Evolutionary conservation across 139 green algal species (phyloP), one percentile per base, ranked within the genome.

Genomic region (Chlorella sp.): DNA sequence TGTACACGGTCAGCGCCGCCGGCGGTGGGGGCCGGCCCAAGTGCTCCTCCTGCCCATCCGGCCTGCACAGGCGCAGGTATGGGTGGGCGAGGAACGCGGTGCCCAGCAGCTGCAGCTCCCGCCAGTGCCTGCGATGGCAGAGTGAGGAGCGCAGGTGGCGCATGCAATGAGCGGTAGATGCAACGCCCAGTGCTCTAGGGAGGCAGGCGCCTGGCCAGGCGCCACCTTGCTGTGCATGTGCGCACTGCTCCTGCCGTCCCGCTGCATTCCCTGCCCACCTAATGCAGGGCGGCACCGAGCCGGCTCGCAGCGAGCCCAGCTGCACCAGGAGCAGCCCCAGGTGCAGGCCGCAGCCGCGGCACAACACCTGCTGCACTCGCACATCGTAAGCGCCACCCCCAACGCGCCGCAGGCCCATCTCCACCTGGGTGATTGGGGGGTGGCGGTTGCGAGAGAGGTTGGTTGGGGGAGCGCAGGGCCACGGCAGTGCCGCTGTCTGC

Each of bases 321-420:
- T 87, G 44, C 64, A 44, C 28, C 19, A 87, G 34, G 28, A 56
- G 41, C 34, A 73, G 4, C 1, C 83, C 83, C 40, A 87, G 51
- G 73, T 87, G 82, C 64, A 87, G 38, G 40, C 76, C 65, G 69
- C 83, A 87, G 38, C 69, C 69, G 34, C 46, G 46, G 54, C 83
- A 87, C 70, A 48, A 36, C 64, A 87, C 51, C n/a, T 83, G 32
- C 76, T 48, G 76, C 26, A 54, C 76, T 8, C 76, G 1, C 8
- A 54, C 76, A 3, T 72, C 36, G 41, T 41, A 62, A 2, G 38
- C 48, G 14, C 38, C 54, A 36, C 56, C 16, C 8, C 76, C 54
- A 1, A 58, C 76, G 6, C 54, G 36, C 2, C 76, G 36, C 24
- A 82, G 28, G 22, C 76, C 76, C 76, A 82, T 64, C 76, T 36